Evolutionary conservation across 139 green algal species (phyloP).

Genomic region (Klebsormidium nitens): DNA sequence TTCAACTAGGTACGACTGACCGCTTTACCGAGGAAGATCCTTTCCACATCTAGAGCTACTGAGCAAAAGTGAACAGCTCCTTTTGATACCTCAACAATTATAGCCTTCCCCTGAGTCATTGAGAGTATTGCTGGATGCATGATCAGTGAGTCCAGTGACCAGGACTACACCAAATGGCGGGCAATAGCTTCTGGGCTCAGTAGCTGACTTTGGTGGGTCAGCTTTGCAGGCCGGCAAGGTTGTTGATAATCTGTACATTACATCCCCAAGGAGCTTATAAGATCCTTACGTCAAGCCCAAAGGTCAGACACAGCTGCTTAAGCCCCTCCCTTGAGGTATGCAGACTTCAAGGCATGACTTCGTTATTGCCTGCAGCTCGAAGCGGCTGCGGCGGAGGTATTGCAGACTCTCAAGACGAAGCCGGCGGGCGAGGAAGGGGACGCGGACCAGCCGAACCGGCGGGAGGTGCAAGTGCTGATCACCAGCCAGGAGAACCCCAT

Average conservation of each 20-base stretch:
- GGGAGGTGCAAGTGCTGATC: conserved; percentile 49
- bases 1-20: background rate
- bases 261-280: background rate
- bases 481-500: conserved; percentile 46
- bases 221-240: background rate
- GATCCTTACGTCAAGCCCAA: no score
- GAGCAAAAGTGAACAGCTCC: background rate
- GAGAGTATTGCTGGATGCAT: no score
- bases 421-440: conserved; percentile 42
- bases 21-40: background rate
- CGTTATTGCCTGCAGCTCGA: conserved; percentile 50
- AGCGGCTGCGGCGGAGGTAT: conserved; percentile 57
- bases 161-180: no score
- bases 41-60: background rate
- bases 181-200: background rate
- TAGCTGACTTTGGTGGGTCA: background rate
- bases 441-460: conserved; percentile 12
- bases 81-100: background rate
- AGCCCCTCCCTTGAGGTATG: conserved; percentile 35
- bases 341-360: no score
- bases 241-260: background rate
- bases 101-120: background rate
- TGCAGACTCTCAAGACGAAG: conserved; percentile 47
- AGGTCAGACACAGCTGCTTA: background rate
- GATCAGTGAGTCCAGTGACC: no score